Percentiles rank a stretch among this genome's conserved stretches.
Conservation (phyloP, 2,329 filamentous ascomycete genomes). For the Anisogramma anomala region DNA sequence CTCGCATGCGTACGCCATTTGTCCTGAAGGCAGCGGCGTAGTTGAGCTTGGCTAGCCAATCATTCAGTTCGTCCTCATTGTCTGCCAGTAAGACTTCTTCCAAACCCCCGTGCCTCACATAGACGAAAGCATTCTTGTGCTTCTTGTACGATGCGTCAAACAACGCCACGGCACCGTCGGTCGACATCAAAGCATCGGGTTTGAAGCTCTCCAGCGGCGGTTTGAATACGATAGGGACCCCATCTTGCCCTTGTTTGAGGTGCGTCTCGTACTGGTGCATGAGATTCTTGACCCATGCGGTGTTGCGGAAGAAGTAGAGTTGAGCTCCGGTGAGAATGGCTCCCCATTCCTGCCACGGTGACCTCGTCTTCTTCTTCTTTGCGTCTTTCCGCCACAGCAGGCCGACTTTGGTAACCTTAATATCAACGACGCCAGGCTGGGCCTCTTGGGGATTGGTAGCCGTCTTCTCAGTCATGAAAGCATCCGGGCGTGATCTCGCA, state of each 20-base stretch:
- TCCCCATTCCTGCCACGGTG: constrained; percentile 98
- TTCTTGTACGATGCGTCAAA: constrained; percentile 80
- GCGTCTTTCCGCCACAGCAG: constrained; percentile 86
- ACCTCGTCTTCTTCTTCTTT: constrained; percentile 88
- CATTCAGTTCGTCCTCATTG: constrained; percentile 82
- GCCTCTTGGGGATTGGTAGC: constrained; percentile 76
- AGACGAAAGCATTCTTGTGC: constrained; percentile 90
- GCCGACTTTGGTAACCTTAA: constrained; percentile 94
- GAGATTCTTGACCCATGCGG: constrained; percentile 79
- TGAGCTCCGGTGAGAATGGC: constrained; percentile 94
- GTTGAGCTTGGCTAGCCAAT: constrained; percentile 93
- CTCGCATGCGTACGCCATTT: constrained; percentile 80
- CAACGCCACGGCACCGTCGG: constrained; percentile 81
- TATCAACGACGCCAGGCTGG: constrained; percentile 87
- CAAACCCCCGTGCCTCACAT: constrained; percentile 73
- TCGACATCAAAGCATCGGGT: constrained; percentile 85
- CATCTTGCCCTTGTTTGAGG: constrained; percentile 63
- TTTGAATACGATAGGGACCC: constrained; percentile 74
- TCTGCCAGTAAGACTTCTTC: constrained; percentile 90
- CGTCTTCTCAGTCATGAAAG: constrained; percentile 83
- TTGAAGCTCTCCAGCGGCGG: constrained; percentile 88
- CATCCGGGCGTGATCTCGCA: constrained; percentile 81
- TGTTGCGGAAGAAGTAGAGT: constrained; percentile 91
- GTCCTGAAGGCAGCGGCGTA: constrained; percentile 92
- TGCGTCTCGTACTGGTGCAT: constrained; percentile 82